Base-by-base conservation (phyloP, 2,329 filamentous ascomycete species). In the Canariomyces notabilis region DNA sequence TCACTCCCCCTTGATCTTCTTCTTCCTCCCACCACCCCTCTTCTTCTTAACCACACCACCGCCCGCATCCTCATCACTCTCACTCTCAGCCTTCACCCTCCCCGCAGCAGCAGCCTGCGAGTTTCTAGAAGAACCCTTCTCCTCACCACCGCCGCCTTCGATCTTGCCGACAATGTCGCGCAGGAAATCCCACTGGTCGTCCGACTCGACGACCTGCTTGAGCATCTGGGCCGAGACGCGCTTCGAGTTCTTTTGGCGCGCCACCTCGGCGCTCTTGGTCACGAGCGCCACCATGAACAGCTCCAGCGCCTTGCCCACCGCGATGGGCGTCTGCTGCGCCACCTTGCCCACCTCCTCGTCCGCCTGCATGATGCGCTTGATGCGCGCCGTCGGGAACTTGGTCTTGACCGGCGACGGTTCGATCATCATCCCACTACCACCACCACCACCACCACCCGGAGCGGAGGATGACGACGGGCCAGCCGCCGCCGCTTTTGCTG, bases 331-430 rank as follows among this genome's bases (percentile, higher is more conserved):
- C 51, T 97, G 93, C 67, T 98, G 93, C 4, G 93, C 90, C 8
- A 98, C 93, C 70, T 98, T 98, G 52, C 93, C 93, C 0, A 98
- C 90, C 64, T 98, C 93, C 63, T 98, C 93, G 62, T 98, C 93
- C 9, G 91, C 91, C 69, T 98, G 93, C 93, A 98, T 97, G 61
- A 98, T 97, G 42, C 93, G 83, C 75, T 98, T 98, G 73, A 98
- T 98, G 52, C 93, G 80, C 12, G 93, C 93, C 23, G 95, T 95
- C 1, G 93, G 93, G 61, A 98, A 98, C 61, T 96, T 96, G 26
- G 91, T 97, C 67, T 82, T 87, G 58, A 98, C 89, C 35, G 89
- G 76, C 67, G 69, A 95, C 69, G 66, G 79, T 65, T 69, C 81
- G 58, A 79, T 68, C 21, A 44, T n/a, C 12, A n/a, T n/a, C n/a